Base-by-base conservation (phyloP, 2,329 filamentous ascomycete genomes). In the Botryosphaeria dothidea region DNA sequence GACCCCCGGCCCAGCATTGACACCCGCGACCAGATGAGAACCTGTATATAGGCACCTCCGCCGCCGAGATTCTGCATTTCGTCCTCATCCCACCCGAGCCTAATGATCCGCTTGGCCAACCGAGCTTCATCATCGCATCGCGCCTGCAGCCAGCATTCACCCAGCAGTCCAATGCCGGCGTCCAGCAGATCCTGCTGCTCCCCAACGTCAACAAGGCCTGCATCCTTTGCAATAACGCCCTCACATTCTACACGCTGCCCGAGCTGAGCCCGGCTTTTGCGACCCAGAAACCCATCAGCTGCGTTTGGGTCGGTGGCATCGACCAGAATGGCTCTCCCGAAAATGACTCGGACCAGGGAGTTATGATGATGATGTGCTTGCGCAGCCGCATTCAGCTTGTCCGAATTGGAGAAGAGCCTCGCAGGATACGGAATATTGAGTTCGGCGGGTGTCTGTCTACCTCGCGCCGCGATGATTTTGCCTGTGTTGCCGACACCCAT, bases 161-260 rank as follows among this genome's bases (percentile, higher is more conserved):
- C 67, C 87, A 74, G 80, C 82, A 31, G 77, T 84, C 68, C 82
- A 81, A 82, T 77, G 79, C 69, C 61, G 94, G 94, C 17, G 90
- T 99, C 3, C 93, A 97, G 74, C 93, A 98, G 78, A 97, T 99
- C 64, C 82, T 98, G 11, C 81, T 98, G 19, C 84, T 99, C 7
- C 92, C 94, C 4, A 86, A 86, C 8, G 90, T 93, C 46, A 90
- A 88, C 69, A 98, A 98, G 79, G 95, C 94, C 13, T 97, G 93
- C 77, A 87, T 98, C 64, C 83, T 98, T 48, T 97, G 94, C 85
- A 96, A 98, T 84, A 92, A 91, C 79, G 93, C 92, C 17, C 89
- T 96, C 64, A 96, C 92, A 7, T 98, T 99, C 79, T 99, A 98
- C 81, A 92, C 93, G 21, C 83, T 99, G 1, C 95, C 95, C 2